These are phyloP conservation scores for Lagenidium giganteum DNA, from an alignment of 352 stramenopile genomes.

Conservation along the genomic window DNA sequence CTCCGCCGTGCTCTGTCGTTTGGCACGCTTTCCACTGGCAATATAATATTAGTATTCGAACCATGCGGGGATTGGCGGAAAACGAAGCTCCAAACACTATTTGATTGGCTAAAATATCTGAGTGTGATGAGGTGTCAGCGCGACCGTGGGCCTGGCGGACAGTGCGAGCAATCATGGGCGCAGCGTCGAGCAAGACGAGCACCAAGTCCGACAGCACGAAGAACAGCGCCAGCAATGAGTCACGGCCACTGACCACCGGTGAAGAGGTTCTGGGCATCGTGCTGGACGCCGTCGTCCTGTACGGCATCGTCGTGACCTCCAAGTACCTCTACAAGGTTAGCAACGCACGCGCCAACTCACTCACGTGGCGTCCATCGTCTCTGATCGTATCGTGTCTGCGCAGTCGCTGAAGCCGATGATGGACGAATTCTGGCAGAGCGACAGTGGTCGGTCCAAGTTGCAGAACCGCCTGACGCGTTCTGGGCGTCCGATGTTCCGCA, in stretches of 20 bases:
- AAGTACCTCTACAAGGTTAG: slow-evolving; percentile 82
- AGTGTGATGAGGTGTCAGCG: too few relatives aligned
- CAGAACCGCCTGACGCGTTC: slow-evolving; percentile 65
- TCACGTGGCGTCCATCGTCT: not conserved
- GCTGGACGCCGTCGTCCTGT: slow-evolving; percentile 76
- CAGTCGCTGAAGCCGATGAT: slow-evolving; percentile 80
- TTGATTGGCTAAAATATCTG: too few relatives aligned
- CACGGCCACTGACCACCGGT: slow-evolving; percentile 14
- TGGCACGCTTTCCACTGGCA: too few relatives aligned
- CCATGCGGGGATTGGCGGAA: too few relatives aligned
- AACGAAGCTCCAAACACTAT: slow-evolving; percentile 7
- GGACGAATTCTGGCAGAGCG: slow-evolving; percentile 65
- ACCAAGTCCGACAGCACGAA: not conserved
- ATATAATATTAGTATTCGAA: too few relatives aligned
- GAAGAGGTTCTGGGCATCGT: slow-evolving; percentile 71
- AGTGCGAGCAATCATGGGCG: slow-evolving; percentile 5
- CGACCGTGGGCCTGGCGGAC: too few relatives aligned
- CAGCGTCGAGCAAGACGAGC: slow-evolving; percentile 5
- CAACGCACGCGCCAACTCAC: not conserved
- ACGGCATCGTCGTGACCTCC: slow-evolving; percentile 74
- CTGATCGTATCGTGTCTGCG: too few relatives aligned
- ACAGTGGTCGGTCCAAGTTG: slow-evolving; percentile 62
- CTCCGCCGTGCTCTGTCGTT: too few relatives aligned
- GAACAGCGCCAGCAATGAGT: slow-evolving; percentile 25
- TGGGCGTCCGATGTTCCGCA: slow-evolving; percentile 61